Base-by-base conservation (phyloP, 768 basidiomycete species). In the Rhizopogon roseolus region DNA sequence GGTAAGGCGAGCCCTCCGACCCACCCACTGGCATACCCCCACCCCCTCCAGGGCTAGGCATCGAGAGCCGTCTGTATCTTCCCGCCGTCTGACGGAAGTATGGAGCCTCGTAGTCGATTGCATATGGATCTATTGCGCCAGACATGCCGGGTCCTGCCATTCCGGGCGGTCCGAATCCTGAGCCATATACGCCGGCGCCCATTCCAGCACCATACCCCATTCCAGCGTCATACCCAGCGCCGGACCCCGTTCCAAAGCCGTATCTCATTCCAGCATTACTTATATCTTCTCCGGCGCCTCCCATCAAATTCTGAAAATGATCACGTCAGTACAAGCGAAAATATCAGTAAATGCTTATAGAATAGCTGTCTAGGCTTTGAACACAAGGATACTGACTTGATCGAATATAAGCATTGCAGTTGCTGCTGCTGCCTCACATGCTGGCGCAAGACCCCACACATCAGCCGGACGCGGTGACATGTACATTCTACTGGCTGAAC, bases 351-450 rank as follows among this genome's bases (percentile, higher is more conserved):
- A 45, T 6, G 17, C 43, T 4, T 11, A 14, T 19, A 11, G 6
- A 17, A 40, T 19, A 22, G 22, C 22, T 22, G 7, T 32, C 17
- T 8, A 38, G 9, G 29, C 25, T 14, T 22, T 19, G 32, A 46
- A 34, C 3, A 46, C 9, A 19, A n/a, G 39, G 17, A 42, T 54
- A 46, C 73, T 49, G 36, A 82, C 82, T 66, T 78, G 72, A 56
- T 74, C 76, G 52, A 84, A 85, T 34, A 87, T 77, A 27, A 76
- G 71, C 13, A 80, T 79, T 1, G 84, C 86, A 0, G 86, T 87
- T 40, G 82, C 78, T 16, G 85, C 86, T 2, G 88, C 86, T 0
- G 84, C 72, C 61, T 88, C 87, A 28, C 80, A 78, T 11, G 84
- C 80, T 44, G 72, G 72, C 37, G 72, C 69, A 22, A 80, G 75